phyloP scores from a whole-genome alignment of 768 basidiomycete species.

The Tulasnella sp. region DNA sequence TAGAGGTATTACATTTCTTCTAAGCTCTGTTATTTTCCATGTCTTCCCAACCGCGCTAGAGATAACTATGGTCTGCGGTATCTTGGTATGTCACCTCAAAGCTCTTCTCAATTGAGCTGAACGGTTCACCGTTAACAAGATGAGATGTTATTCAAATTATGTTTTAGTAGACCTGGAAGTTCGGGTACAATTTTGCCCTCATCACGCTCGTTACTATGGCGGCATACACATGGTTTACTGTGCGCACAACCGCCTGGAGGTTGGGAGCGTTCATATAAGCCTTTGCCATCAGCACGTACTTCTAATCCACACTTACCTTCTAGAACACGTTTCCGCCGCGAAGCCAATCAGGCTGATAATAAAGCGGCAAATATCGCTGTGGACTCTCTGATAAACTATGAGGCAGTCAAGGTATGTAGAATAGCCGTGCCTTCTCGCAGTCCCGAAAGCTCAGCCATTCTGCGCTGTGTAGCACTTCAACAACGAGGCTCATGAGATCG shows the following conservation, averaged over 20 bases:
- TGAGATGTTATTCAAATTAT: neutral
- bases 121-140: neutral
- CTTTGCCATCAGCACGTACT: neutral
- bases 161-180: conserved; percentile 72
- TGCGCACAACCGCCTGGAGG: conserved; percentile 95
- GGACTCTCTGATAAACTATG: conserved; percentile 94
- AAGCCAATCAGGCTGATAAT: conserved; percentile 95
- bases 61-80: conserved; percentile 94
- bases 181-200: conserved; percentile 94
- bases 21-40: conserved; percentile 88
- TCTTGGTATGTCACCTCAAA: conserved; percentile 72
- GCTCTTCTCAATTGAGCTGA: neutral
- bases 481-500: conserved; percentile 85
- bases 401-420: conserved; percentile 93
- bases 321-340: conserved; percentile 85
- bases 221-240: conserved; percentile 94
- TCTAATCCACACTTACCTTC: neutral
- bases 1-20: conserved; percentile 91
- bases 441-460: no score
- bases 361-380: conserved; percentile 88
- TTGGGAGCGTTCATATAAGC: conserved; percentile 26
- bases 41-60: conserved; percentile 94
- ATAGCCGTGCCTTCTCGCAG: no score
- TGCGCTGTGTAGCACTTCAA: conserved; percentile 69
- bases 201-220: conserved; percentile 76